phyloP scores from a whole-genome alignment of 1,284 basidiomycete genomes.

The Fomitopsis pinicola region DNA sequence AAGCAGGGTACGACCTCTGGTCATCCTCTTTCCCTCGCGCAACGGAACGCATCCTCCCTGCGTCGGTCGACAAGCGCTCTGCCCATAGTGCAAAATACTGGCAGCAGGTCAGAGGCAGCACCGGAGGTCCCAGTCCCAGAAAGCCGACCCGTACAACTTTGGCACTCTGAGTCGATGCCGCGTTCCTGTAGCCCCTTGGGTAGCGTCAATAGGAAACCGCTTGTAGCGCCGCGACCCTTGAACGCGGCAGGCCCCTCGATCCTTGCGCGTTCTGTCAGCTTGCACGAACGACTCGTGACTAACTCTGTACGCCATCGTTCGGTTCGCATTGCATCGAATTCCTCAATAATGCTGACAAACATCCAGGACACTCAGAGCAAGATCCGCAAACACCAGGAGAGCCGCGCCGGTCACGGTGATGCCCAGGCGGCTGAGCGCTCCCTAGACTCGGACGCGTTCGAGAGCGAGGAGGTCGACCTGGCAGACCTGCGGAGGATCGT shows the following conservation, averaged over 20 bases:
- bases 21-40: background rate
- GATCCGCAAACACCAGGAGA: background rate
- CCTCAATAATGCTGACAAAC: background rate
- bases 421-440: background rate
- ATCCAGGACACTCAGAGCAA: background rate
- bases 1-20: background rate
- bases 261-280: background rate
- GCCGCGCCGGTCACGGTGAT: background rate
- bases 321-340: background rate
- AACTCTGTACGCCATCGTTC: background rate
- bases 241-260: background rate
- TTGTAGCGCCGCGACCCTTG: background rate
- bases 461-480: constrained; percentile 19
- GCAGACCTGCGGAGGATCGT: constrained; percentile 42
- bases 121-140: background rate
- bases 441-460: background rate
- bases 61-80: background rate
- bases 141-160: background rate
- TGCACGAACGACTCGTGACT: background rate
- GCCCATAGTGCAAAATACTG: background rate
- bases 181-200: background rate
- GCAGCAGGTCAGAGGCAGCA: no score
- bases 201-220: background rate
- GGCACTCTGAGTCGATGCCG: background rate
- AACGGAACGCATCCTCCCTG: background rate